Conservation (phyloP, 495 filamentous ascomycete genomes). For the Darksidea phi region DNA sequence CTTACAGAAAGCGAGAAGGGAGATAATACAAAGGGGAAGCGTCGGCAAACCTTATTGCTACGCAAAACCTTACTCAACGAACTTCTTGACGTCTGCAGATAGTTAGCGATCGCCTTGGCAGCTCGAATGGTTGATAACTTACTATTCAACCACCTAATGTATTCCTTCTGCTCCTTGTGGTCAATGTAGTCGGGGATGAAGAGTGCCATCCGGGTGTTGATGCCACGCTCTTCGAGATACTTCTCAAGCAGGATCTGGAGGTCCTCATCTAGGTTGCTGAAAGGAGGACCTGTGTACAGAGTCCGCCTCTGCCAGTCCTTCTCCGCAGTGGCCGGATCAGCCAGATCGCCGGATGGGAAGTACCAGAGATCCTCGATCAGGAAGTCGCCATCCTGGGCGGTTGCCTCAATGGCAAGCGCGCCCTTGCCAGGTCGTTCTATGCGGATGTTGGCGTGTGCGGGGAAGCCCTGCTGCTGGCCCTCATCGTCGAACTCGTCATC, state of each 20-base stretch:
- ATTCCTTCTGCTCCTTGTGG: slow-evolving; percentile 99
- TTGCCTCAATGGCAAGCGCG: slow-evolving; percentile 80
- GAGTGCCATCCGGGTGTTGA: slow-evolving; percentile 80
- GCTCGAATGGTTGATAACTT: slow-evolving; percentile 37
- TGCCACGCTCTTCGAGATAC: slow-evolving; percentile 90
- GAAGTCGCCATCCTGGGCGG: slow-evolving; percentile 82
- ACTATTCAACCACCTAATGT: slow-evolving; percentile 83
- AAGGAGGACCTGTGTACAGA: slow-evolving; percentile 88
- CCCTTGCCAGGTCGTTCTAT: slow-evolving; percentile 81
- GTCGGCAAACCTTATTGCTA: background rate
- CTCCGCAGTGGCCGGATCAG: slow-evolving; percentile 63
- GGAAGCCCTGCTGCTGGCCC: slow-evolving; percentile 59
- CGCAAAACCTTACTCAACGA: slow-evolving; percentile 28
- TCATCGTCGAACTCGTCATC: slow-evolving; percentile 45
- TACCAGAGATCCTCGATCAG: slow-evolving; percentile 89
- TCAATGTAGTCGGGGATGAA: slow-evolving; percentile 97
- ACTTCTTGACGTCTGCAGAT: slow-evolving; percentile 27
- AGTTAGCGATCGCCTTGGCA: slow-evolving; percentile 1
- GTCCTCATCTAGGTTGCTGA: slow-evolving; percentile 92
- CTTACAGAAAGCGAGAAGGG: background rate
- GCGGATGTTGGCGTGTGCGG: slow-evolving; percentile 79
- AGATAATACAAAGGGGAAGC: slow-evolving; percentile 12
- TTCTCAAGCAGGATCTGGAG: slow-evolving; percentile 87
- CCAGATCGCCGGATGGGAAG: slow-evolving; percentile 71
- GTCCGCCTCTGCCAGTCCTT: slow-evolving; percentile 68